Percentiles rank a stretch among this genome's conserved stretches.
Conservation (phyloP, 768 basidiomycete genomes). For the Tricholoma furcatifolium region DNA sequence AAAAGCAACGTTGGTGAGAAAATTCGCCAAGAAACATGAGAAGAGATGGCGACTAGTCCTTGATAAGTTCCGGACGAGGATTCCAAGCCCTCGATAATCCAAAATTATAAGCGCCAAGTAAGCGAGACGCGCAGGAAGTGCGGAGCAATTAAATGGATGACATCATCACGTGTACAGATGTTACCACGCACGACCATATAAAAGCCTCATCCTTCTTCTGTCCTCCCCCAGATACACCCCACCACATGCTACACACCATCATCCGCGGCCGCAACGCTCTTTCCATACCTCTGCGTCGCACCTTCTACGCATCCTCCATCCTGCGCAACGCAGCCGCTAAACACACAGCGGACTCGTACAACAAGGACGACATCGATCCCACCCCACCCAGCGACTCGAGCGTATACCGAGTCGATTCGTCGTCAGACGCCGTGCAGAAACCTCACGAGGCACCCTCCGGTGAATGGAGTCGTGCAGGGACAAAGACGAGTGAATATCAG, state of each 20-base stretch:
- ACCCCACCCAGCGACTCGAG: conserved; percentile 38
- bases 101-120: no score
- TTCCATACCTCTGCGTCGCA: conserved; percentile 6
- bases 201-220: not conserved
- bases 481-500: conserved; percentile 34
- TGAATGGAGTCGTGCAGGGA: conserved; percentile 41
- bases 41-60: no score
- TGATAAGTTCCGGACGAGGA: no score
- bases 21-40: no score
- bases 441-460: conserved; percentile 51
- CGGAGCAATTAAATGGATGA: not conserved
- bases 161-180: conserved; percentile 11
- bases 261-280: conserved; percentile 5
- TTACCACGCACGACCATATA: not conserved
- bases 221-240: not conserved
- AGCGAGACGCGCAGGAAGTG: no score
- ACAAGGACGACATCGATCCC: conserved; percentile 48
- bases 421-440: conserved; percentile 41
- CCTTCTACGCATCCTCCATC: conserved; percentile 2
- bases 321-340: not conserved
- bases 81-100: no score
- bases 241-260: conserved; percentile 13
- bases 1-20: no score
- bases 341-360: conserved; percentile 42
- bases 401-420: conserved; percentile 45